Base-by-base conservation (phyloP, 2,329 filamentous ascomycete species). In the Scytalidium sp. region DNA sequence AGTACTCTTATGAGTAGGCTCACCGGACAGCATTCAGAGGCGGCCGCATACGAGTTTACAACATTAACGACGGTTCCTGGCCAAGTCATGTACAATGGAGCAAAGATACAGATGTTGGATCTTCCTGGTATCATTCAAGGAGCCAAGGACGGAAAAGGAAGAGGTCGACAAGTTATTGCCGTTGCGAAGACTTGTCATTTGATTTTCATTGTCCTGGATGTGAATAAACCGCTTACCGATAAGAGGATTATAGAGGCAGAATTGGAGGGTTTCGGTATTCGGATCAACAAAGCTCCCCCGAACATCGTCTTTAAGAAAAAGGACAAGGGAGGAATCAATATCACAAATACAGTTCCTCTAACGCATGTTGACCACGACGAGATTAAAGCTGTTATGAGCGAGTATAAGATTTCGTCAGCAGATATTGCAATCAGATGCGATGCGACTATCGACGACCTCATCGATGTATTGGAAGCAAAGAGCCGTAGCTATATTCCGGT, bases 281-380 rank as follows among this genome's bases (percentile, higher is more conserved):
- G 94, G 50, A 93, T 97, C 76, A 99, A 99, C 78, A 99, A 97
- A 76, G 75, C 84, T 61, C 94, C 94, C 21, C 94, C 94, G 39
- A 99, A 99, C 69, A 99, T 99, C 64, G 89, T 94, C n/a, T 96
- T 97, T 78, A 95, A 87, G 74, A 99, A 99, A 79, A 99, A 99
- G 78, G 94, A 99, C 72, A 97, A 97, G 75, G 94, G 94, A 60
- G 94, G 94, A 29, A 84, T 99, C 65, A 92, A 89, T 65, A 94
- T 99, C 65, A 96, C 92, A n/a, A 94, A 84, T 71, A 99, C 94
- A 2, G 87, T 94, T 41, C 90, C 92, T 4, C 76, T 99, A 60
- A 87, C 87, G 20, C 90, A 99, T 71, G 96, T 99, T 64, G 89
- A 94, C 68, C 80, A 91, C 60, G 94, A 96, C 65, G 94, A 99